Evolutionary conservation across 2,329 filamentous ascomycete species (phyloP).

Genomic region (Fusarium sublunatum): DNA sequence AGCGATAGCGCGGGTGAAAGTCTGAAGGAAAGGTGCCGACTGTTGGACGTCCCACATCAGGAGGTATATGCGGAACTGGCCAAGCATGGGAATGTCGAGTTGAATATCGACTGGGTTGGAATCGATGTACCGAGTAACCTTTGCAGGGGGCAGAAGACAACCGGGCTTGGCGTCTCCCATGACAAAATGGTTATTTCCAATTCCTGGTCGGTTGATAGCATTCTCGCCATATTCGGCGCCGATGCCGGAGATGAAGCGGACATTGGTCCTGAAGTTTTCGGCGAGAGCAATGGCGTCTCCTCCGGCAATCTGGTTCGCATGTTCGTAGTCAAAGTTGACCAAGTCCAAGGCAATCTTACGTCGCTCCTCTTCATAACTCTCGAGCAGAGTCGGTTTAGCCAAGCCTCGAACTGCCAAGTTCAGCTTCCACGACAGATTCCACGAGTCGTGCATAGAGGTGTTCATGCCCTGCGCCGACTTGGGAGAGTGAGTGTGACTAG

Average conservation of each 20-base stretch:
- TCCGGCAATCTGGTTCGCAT: slow-evolving; percentile 67
- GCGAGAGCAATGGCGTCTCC: slow-evolving; percentile 73
- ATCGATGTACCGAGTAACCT: slow-evolving; percentile 79
- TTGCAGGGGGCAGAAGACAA: slow-evolving; percentile 72
- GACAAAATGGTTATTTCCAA: slow-evolving; percentile 53
- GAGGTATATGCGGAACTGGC: slow-evolving; percentile 81
- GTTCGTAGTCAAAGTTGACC: slow-evolving; percentile 69
- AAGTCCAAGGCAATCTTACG: slow-evolving; percentile 70
- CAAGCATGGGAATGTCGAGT: slow-evolving; percentile 80
- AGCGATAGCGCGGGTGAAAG: slow-evolving; percentile 67
- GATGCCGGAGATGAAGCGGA: slow-evolving; percentile 78
- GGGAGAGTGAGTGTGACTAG: slow-evolving; percentile 77
- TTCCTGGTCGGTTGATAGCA: slow-evolving; percentile 58
- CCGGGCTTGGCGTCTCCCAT: slow-evolving; percentile 65
- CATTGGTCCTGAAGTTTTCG: slow-evolving; percentile 76
- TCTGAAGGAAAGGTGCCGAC: slow-evolving; percentile 67
- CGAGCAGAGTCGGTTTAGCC: slow-evolving; percentile 64
- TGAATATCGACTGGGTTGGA: slow-evolving; percentile 82
- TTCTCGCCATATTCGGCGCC: slow-evolving; percentile 71
- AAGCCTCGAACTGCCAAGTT: slow-evolving; percentile 66
- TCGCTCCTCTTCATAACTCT: slow-evolving; percentile 72
- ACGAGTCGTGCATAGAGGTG: slow-evolving; percentile 68
- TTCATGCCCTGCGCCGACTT: slow-evolving; percentile 79
- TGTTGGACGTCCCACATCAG: slow-evolving; percentile 71
- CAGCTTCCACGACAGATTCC: slow-evolving; percentile 68